Percentiles rank a stretch among this genome's conserved stretches.
These are phyloP conservation scores for Fusarium sp. DNA, from an alignment of 2,329 filamentous ascomycete genomes.

Conservation along the genomic window DNA sequence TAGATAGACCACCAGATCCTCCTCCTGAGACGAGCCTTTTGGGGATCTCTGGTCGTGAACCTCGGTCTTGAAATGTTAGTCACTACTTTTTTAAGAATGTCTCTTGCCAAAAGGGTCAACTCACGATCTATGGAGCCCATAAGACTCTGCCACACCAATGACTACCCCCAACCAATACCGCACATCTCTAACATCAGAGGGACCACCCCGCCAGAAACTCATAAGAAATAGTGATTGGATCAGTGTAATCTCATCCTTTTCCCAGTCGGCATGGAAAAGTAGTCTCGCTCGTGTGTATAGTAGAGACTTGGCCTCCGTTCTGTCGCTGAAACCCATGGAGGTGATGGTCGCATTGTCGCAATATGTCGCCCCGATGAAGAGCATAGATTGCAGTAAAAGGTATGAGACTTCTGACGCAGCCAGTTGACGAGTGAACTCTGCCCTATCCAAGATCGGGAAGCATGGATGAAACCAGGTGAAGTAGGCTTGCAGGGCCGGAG, in stretches of 20 bases:
- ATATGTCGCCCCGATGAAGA: slow-evolving; percentile 66
- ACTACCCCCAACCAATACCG: slow-evolving; percentile 64
- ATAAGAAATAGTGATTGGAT: slow-evolving; percentile 66
- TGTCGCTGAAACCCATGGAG: slow-evolving; percentile 59
- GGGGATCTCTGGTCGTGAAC: slow-evolving; percentile 44
- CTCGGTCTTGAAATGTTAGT: slow-evolving; percentile 35
- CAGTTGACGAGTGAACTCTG: slow-evolving; percentile 55
- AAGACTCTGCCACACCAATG: slow-evolving; percentile 64
- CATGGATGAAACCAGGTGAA: slow-evolving; percentile 69
- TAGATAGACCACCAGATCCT: slow-evolving; percentile 68
- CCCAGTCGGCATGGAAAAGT: slow-evolving; percentile 66
- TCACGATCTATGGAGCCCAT: slow-evolving; percentile 57
- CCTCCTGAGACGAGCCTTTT: slow-evolving; percentile 53
- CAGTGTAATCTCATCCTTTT: slow-evolving; percentile 62
- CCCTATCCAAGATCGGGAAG: slow-evolving; percentile 65
- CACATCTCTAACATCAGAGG: slow-evolving; percentile 61
- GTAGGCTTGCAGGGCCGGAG: slow-evolving; percentile 62
- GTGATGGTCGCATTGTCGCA: slow-evolving; percentile 61
- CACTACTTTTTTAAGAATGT: background rate
- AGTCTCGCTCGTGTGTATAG: slow-evolving; percentile 64
- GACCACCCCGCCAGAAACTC: slow-evolving; percentile 67
- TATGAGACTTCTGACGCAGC: slow-evolving; percentile 58
- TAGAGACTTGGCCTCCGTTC: slow-evolving; percentile 62
- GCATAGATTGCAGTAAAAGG: slow-evolving; percentile 64
- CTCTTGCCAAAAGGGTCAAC: slow-evolving; percentile 9